A percentile compares a stretch with the other conserved stretches of the same genome.
These are phyloP conservation scores for Agaricus subrufescens DNA, from an alignment of 768 basidiomycete species.

Conservation along the genomic window DNA sequence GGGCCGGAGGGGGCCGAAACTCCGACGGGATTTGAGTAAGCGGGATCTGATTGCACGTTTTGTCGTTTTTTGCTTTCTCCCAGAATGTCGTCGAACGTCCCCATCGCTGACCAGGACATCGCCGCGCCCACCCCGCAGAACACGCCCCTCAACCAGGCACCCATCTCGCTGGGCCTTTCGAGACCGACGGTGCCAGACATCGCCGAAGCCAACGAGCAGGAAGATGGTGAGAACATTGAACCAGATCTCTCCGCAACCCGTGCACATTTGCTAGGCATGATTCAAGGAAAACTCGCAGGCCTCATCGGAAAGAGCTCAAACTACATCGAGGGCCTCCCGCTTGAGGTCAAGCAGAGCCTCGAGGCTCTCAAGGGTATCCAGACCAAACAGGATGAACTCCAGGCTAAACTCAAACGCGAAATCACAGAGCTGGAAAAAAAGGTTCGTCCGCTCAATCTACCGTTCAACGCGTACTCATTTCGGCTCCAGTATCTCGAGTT, in stretches of 20 bases:
- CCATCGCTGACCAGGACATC: slow-evolving; percentile 52
- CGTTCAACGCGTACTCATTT: slow-evolving; percentile 8
- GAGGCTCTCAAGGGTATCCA: slow-evolving; percentile 95
- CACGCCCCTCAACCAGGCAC: slow-evolving; percentile 80
- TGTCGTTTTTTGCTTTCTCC: slow-evolving; percentile 10
- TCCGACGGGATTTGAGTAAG: slow-evolving; percentile 13
- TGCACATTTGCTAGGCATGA: slow-evolving; percentile 76
- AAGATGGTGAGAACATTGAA: slow-evolving; percentile 42
- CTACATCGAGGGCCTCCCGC: slow-evolving; percentile 87
- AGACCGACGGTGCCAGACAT: slow-evolving; percentile 89
- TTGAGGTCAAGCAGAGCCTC: slow-evolving; percentile 75
- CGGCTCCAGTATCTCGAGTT: slow-evolving; percentile 61
- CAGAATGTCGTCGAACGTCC: slow-evolving; percentile 64
- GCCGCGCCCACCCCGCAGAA: slow-evolving; percentile 95
- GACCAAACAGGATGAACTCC: slow-evolving; percentile 84
- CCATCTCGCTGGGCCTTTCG: slow-evolving; percentile 73
- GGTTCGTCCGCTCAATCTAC: slow-evolving; percentile 34
- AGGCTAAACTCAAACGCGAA: slow-evolving; percentile 92
- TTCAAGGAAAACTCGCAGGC: slow-evolving; percentile 80
- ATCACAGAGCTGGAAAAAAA: slow-evolving; percentile 96
- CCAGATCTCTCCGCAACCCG: slow-evolving; percentile 37
- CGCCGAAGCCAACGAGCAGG: slow-evolving; percentile 73
- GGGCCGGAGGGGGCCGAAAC: slow-evolving; percentile 11
- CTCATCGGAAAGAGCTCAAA: slow-evolving; percentile 91
- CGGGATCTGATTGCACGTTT: slow-evolving; percentile 8